Percentiles rank a stretch among this genome's conserved stretches.
phyloP scores from a whole-genome alignment of 2,329 filamentous ascomycete genomes.

The Ceratocystis smalleyi region DNA sequence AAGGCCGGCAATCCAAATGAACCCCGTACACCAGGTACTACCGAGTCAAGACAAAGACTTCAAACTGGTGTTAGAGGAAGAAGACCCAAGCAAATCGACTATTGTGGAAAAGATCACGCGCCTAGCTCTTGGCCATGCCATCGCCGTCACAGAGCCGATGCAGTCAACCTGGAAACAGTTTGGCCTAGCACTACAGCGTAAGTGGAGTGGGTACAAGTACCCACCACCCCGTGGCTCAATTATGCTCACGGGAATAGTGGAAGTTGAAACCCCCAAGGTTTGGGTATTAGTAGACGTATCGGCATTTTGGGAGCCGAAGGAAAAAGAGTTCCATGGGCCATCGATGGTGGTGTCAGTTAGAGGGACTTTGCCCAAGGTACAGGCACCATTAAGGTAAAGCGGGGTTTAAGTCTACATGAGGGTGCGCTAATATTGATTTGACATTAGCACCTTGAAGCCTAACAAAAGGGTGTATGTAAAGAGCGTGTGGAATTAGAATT shows the following conservation, averaged over 20 bases:
- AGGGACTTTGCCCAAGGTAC: conserved; percentile 18
- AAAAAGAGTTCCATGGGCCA: conserved; percentile 23
- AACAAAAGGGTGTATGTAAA: too few species aligned
- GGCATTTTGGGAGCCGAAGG: conserved; percentile 37
- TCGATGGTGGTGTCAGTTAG: conserved; percentile 13
- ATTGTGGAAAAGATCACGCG: conserved; percentile 17
- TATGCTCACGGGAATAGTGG: conserved; percentile 31
- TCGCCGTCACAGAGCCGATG: conserved; percentile 18
- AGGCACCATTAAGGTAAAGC: conserved; percentile 13
- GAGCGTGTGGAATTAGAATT: too few species aligned
- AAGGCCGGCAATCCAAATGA: conserved; percentile 11
- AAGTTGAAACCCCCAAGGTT: conserved; percentile 28
- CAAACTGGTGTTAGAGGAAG: conserved; percentile 13
- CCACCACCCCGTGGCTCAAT: conserved; percentile 33
- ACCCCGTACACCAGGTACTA: not conserved
- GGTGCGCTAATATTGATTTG: too few species aligned
- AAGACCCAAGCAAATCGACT: conserved; percentile 5
- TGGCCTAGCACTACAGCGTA: conserved; percentile 20
- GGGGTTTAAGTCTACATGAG: not conserved
- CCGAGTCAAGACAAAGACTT: conserved; percentile 1
- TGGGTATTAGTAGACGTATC: conserved; percentile 30
- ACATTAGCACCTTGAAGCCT: too few species aligned
- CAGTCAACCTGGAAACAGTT: conserved; percentile 16
- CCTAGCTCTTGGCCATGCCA: conserved; percentile 17
- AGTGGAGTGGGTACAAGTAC: conserved; percentile 25